Evolutionary conservation across 305 asterid species (phyloP).

Genomic region (Coffea humblotiana): DNA sequence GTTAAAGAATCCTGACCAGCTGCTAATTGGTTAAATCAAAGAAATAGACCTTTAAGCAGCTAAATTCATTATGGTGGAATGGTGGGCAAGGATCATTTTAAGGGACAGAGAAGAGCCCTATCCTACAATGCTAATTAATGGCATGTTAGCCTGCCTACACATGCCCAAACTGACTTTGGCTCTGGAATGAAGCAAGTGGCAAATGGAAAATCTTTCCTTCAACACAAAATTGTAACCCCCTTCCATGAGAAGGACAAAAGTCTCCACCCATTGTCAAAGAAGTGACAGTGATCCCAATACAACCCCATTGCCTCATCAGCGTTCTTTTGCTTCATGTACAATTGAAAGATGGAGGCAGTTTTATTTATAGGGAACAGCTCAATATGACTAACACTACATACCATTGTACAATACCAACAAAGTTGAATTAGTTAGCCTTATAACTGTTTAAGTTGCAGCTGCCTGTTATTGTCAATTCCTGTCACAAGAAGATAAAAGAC

Average conservation of each 20-base stretch:
- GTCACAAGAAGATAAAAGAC: neutral
- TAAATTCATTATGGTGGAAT: too few relatives aligned
- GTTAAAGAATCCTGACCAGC: too few relatives aligned
- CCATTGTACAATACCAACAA: neutral
- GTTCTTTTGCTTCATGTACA: neutral
- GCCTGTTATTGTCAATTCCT: neutral
- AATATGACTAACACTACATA: neutral
- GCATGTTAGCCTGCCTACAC: neutral
- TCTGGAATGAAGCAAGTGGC: neutral
- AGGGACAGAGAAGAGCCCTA: too few relatives aligned
- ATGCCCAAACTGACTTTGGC: neutral
- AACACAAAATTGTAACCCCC: neutral
- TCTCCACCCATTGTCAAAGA: too few relatives aligned
- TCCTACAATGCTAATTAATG: too few relatives aligned
- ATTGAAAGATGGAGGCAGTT: neutral
- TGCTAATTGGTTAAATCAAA: neutral
- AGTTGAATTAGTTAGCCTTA: neutral
- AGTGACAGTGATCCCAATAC: neutral
- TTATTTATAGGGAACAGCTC: neutral
- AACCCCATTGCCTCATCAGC: neutral
- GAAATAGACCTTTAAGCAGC: neutral
- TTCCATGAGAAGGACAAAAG: too few relatives aligned
- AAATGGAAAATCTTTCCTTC: neutral
- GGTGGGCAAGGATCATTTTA: too few relatives aligned
- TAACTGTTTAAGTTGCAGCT: neutral